A percentile compares a stretch with the other conserved stretches of the same genome.
These are phyloP conservation scores for Lipomyces japonicus DNA, from an alignment of 805 yeast species.

Conservation along the genomic window DNA sequence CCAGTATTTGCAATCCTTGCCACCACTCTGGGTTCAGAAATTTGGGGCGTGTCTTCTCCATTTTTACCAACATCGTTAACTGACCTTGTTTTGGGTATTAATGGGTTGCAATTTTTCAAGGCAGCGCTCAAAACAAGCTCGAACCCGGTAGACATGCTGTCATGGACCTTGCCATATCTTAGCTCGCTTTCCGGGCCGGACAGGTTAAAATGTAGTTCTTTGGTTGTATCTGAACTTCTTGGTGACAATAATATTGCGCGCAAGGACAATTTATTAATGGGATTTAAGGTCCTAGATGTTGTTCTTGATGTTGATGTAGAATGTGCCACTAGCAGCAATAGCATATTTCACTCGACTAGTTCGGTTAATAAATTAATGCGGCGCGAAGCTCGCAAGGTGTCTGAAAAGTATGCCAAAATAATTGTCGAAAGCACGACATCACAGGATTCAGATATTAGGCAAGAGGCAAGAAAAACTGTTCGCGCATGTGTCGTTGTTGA, in stretches of 20 bases:
- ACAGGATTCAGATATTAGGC: background rate
- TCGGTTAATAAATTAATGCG: constrained; percentile 23
- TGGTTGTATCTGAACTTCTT: constrained; percentile 4
- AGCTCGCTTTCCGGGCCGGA: constrained; percentile 13
- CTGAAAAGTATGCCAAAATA: constrained; percentile 44
- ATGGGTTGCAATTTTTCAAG: constrained; percentile 32
- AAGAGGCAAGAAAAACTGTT: constrained; percentile 3
- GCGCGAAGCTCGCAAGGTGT: constrained; percentile 46
- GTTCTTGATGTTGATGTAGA: constrained; percentile 6
- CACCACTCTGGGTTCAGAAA: constrained; percentile 41
- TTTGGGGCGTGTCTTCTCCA: constrained; percentile 58
- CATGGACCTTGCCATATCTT: constrained; percentile 21
- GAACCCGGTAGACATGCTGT: constrained; percentile 3
- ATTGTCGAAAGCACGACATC: constrained; percentile 32
- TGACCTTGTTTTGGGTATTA: constrained; percentile 48
- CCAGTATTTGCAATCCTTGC: constrained; percentile 49
- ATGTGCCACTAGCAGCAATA: background rate
- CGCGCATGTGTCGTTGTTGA: constrained; percentile 14
- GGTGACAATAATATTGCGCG: constrained; percentile 3
- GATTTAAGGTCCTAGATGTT: constrained; percentile 5
- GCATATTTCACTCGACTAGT: background rate
- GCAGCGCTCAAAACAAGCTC: background rate
- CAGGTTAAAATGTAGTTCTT: constrained; percentile 14
- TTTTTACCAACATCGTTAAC: constrained; percentile 53
- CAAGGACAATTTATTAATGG: constrained; percentile 2